Conservation (phyloP, 768 basidiomycete species). For the Pilatotrama ljubarskyi region DNA sequence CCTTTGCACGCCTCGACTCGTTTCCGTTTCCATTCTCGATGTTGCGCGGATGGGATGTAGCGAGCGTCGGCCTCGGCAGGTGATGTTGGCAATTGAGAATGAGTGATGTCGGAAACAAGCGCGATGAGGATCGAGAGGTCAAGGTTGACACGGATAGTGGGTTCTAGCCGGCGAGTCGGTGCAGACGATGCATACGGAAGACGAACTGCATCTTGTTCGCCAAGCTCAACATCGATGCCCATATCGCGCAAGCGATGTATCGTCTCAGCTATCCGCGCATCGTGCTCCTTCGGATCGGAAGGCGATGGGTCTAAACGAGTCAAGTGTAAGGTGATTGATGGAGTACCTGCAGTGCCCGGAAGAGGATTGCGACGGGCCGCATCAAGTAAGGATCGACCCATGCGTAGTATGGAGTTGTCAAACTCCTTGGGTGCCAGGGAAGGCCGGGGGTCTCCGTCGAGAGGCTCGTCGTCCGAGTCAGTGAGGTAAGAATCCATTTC, state of each 20-base stretch:
- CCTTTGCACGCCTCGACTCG: conserved; percentile 2
- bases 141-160: conserved; percentile 68
- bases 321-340: conserved; percentile 60
- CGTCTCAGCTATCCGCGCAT: conserved; percentile 63
- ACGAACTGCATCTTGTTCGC: conserved; percentile 42
- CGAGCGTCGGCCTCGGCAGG: conserved; percentile 59
- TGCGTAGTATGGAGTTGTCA: conserved; percentile 72
- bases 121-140: conserved; percentile 87
- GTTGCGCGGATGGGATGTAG: conserved; percentile 60
- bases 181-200: not conserved
- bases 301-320: conserved; percentile 62
- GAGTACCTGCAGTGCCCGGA: conserved; percentile 35
- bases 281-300: conserved; percentile 34
- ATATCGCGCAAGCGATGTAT: conserved; percentile 54
- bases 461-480: conserved; percentile 49
- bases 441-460: conserved; percentile 29
- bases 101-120: conserved; percentile 30
- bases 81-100: conserved; percentile 46
- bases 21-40: conserved; percentile 58
- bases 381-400: conserved; percentile 64
- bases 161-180: conserved; percentile 34
- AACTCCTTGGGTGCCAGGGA: conserved; percentile 52
- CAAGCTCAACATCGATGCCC: conserved; percentile 68
- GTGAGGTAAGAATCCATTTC: conserved; percentile 84
- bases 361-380: conserved; percentile 64